Evolutionary conservation across 73 alveolate genomes (phyloP).

Genomic region (Halteria grandinella): DNA sequence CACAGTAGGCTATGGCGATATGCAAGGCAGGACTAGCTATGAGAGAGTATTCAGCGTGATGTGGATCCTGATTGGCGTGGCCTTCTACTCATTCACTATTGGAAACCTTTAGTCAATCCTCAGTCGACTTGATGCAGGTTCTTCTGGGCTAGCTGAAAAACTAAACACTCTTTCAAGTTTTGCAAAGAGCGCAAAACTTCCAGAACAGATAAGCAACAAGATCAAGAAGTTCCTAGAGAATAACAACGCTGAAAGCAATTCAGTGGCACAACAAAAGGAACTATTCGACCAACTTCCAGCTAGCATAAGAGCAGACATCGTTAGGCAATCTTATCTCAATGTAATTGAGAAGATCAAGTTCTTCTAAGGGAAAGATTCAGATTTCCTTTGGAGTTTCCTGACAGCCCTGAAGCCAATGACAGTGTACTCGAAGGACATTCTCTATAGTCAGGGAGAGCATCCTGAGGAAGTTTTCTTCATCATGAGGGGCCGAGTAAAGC

Average conservation of each 20-base stretch:
- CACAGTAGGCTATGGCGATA: conserved; percentile 75
- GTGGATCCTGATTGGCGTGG: conserved; percentile 73
- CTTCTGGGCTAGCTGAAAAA: conserved; percentile 12
- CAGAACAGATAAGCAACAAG: conserved; percentile 62
- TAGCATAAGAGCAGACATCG: conserved; percentile 75
- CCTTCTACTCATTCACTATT: conserved; percentile 64
- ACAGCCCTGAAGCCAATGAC: conserved; percentile 76
- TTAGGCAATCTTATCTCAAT: conserved; percentile 76
- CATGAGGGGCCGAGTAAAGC: conserved; percentile 75
- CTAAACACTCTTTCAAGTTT: conserved; percentile 30
- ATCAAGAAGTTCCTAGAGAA: conserved; percentile 69
- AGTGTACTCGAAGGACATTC: conserved; percentile 66
- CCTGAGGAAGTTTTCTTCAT: conserved; percentile 84
- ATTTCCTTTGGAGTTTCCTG: conserved; percentile 68
- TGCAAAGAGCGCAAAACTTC: conserved; percentile 57
- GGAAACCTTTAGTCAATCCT: conserved; percentile 57
- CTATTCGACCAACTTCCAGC: conserved; percentile 77
- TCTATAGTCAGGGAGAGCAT: conserved; percentile 72
- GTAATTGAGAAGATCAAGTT: conserved; percentile 68
- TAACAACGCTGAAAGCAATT: conserved; percentile 32
- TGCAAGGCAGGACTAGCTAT: conserved; percentile 46
- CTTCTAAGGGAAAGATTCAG: conserved; percentile 72
- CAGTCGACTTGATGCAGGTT: background rate
- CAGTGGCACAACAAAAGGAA: conserved; percentile 48
- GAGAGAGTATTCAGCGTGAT: conserved; percentile 50